Conservation (phyloP, 345 rosid genomes). For the Euphorbia pulcherrima region DNA sequence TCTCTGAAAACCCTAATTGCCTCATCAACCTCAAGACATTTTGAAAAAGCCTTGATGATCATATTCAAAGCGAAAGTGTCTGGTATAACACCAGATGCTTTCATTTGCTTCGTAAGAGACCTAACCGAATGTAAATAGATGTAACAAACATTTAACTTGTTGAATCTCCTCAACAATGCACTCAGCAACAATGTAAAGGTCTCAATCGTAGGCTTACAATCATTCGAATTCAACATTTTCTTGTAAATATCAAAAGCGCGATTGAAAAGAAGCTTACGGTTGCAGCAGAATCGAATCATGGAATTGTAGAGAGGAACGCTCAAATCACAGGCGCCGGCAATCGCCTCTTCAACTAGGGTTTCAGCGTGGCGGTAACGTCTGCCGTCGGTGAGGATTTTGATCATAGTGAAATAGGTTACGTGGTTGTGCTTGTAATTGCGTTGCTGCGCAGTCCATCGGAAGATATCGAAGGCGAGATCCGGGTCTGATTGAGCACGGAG, state of each 20-base stretch:
- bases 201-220: conserved; percentile 72
- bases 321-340: conserved; percentile 78
- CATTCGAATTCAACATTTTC: conserved; percentile 61
- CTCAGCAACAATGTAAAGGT: conserved; percentile 57
- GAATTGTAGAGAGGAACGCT: conserved; percentile 66
- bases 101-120: conserved; percentile 84
- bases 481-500: conserved; percentile 74
- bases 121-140: conserved; percentile 74
- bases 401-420: conserved; percentile 55
- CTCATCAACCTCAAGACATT: conserved; percentile 71
- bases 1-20: conserved; percentile 64
- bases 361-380: conserved; percentile 66
- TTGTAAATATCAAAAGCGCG: conserved; percentile 79
- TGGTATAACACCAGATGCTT: conserved; percentile 68
- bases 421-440: conserved; percentile 68
- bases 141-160: conserved; percentile 61
- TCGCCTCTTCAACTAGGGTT: conserved; percentile 68
- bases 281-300: conserved; percentile 68
- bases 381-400: conserved; percentile 55
- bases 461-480: conserved; percentile 79
- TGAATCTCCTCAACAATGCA: conserved; percentile 68
- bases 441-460: conserved; percentile 85
- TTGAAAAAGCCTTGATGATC: conserved; percentile 79
- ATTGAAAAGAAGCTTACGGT: conserved; percentile 65
- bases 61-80: conserved; percentile 76